A percentile compares a stretch with the other conserved stretches of the same genome.
These are phyloP conservation scores for Pneumocystis oryctolagi DNA, from an alignment of 1,139 yeast species.

Conservation along the genomic window DNA sequence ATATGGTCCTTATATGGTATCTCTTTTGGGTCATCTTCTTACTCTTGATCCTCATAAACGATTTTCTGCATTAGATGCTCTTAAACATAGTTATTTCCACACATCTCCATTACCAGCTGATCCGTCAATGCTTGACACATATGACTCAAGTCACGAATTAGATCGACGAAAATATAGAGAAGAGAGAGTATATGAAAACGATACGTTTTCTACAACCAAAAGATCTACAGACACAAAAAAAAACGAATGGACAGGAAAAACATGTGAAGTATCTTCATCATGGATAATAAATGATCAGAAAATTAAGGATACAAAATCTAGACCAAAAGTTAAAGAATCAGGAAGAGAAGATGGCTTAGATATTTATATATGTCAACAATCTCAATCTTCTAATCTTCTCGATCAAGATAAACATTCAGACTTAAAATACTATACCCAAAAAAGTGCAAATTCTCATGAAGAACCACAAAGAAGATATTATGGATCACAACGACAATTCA, in stretches of 20 bases:
- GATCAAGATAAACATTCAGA: neutral
- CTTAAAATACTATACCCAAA: neutral
- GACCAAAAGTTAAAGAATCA: neutral
- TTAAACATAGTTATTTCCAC: constrained; percentile 52
- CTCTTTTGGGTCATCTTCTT: constrained; percentile 41
- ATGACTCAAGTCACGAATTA: constrained; percentile 80
- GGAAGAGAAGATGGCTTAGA: neutral
- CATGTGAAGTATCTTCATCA: neutral
- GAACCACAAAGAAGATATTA: neutral
- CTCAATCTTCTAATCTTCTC: neutral
- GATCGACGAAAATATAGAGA: constrained; percentile 41
- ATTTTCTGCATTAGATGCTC: constrained; percentile 64
- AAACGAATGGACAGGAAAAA: neutral
- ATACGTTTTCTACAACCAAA: neutral
- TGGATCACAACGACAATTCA: neutral
- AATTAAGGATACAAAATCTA: neutral
- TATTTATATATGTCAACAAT: neutral
- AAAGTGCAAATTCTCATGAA: neutral
- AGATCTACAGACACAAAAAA: neutral
- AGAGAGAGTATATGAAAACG: neutral
- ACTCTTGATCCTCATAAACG: constrained; percentile 56
- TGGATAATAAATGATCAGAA: neutral
- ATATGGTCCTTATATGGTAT: constrained; percentile 28
- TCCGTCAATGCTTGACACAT: constrained; percentile 45
- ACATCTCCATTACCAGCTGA: constrained; percentile 48